Percentiles rank a stretch among this genome's conserved stretches.
Evolutionary conservation across 805 yeast genomes (phyloP).

Genomic region (Tetrapisispora fleetii): DNA sequence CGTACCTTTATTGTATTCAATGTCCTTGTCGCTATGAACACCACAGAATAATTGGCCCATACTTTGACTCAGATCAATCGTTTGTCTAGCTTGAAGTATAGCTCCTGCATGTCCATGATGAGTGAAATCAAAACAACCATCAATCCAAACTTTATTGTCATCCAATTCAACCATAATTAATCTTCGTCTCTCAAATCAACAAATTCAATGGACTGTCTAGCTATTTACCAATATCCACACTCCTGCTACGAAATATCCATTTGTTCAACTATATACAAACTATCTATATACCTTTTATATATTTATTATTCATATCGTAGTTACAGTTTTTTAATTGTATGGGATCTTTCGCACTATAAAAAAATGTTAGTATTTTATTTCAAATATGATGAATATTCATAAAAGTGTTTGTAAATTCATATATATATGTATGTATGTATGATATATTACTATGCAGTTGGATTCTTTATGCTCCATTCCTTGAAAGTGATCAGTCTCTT

Average conservation of each 20-base stretch:
- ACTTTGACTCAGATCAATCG: conserved; percentile 38
- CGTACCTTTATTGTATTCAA: conserved; percentile 78
- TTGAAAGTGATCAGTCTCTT: conserved; percentile 60
- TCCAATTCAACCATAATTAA: conserved; percentile 1
- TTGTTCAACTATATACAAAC: no score
- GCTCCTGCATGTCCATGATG: conserved; percentile 99
- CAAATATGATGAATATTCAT: no score
- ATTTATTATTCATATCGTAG: no score
- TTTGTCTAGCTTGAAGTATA: conserved; percentile 79
- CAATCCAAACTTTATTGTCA: conserved; percentile 68
- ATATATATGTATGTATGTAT: neutral
- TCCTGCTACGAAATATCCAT: no score
- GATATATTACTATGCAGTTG: neutral
- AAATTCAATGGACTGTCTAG: neutral
- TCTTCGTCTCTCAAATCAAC: neutral
- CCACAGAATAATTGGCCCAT: conserved; percentile 45
- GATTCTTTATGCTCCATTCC: conserved; percentile 10
- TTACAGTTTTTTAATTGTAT: no score
- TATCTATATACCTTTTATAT: no score
- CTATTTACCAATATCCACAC: no score
- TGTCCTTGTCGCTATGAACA: conserved; percentile 86
- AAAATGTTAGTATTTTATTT: no score
- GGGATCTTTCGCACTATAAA: no score
- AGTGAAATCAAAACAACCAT: conserved; percentile 96
- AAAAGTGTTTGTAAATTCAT: no score